Base-by-base conservation (phyloP, 495 filamentous ascomycete species). In the Glarea lozoyensis region DNA sequence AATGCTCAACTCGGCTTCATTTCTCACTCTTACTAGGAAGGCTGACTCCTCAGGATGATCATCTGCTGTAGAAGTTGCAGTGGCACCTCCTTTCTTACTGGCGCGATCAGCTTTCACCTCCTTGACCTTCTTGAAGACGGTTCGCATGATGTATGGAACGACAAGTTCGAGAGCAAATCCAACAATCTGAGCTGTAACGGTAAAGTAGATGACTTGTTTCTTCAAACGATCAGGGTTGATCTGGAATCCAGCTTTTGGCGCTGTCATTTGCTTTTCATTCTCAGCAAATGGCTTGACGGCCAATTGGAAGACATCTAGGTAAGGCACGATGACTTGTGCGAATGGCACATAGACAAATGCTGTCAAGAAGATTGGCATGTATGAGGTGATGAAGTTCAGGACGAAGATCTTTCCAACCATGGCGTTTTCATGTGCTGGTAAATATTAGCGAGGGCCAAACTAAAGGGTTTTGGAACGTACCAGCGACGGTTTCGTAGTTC, bases 291-390 rank as follows among this genome's bases (percentile, higher is more conserved):
- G 80, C 42, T 75, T 76, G 1, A 86, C 79, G 0, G 86, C 86
- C 27, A 88, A 54, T 43, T 75, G 76, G 65, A 96, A 93, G 39
- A 97, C 61, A 54, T 96, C 85, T 10, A 98, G 74, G 48, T 96
- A 84, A 0, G 92, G 92, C 1, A 94, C 85, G 41, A 98, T 79
- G 24, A 84, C 51, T 51, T 76, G 81, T 6, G 85, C 92, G 60
- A 96, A 98, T 0, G 92, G 93, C 18, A 98, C 85, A 52, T 98
- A 98, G 42, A 98, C 81, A 58, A 98, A 98, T 6, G 92, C 88
- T 0, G 92, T 97, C 11, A 98, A 68, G 61, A 94, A 82, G 22
- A 98, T 78, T 0, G 87, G 84, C 2, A 95, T 76, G 56, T 97
- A 98, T 0, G 92, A 96, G 10, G 88, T 95, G 56, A 98, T 92